phyloP scores from a whole-genome alignment of 768 basidiomycete genomes.

The Mycena indigotica region DNA sequence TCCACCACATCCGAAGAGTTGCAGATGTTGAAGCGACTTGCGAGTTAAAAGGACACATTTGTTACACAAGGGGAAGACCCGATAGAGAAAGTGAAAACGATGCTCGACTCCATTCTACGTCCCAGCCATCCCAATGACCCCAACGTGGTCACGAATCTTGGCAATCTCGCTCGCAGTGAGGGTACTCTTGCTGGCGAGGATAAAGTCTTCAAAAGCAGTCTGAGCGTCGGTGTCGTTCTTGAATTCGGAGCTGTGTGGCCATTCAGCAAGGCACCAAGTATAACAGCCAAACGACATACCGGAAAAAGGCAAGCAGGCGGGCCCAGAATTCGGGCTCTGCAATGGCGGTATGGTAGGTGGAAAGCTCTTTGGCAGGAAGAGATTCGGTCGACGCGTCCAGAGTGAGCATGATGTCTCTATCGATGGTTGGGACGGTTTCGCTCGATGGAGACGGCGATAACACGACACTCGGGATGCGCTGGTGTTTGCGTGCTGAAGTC shows the following conservation, averaged over 20 bases:
- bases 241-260: constrained; percentile 44
- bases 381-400: constrained; percentile 53
- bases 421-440: constrained; percentile 32
- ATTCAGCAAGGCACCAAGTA: not conserved
- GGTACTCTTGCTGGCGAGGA: constrained; percentile 58
- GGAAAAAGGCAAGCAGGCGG: constrained; percentile 63
- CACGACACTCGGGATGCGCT: constrained; percentile 76
- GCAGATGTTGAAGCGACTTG: constrained; percentile 49
- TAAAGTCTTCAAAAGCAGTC: constrained; percentile 64
- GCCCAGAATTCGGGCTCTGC: constrained; percentile 82
- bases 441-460: constrained; percentile 74
- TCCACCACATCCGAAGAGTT: too few relatives aligned
- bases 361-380: constrained; percentile 46
- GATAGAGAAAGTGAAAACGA: not conserved
- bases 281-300: constrained; percentile 35
- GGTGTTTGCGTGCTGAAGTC: constrained; percentile 44
- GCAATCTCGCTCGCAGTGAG: constrained; percentile 69
- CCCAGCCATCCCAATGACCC: constrained; percentile 67
- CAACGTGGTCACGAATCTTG: constrained; percentile 66
- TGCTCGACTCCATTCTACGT: constrained; percentile 21
- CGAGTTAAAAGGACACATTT: constrained; percentile 22
- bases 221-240: constrained; percentile 50
- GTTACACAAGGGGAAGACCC: not conserved
- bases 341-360: constrained; percentile 69
- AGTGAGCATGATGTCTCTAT: constrained; percentile 69